Evolutionary conservation across 306 rosid species (phyloP), one percentile per base, ranked within the genome.

Genomic region (Heteromeles arbutifolia): DNA sequence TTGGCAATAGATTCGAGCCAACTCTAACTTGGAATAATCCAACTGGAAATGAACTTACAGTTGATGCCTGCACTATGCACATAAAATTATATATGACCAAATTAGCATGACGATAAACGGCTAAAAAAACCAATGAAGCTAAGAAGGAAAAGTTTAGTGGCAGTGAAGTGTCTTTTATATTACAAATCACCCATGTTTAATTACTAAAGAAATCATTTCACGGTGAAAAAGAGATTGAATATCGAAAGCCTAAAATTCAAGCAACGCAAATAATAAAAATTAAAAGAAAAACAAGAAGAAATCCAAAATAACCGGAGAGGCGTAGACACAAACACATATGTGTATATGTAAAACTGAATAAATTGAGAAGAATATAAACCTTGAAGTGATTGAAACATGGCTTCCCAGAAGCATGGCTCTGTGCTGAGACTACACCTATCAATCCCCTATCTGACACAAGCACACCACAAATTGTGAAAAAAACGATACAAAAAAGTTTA

Each of bases 41-140:
- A 74, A 84, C 75, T 32, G 89, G 91, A 77, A 84, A 87, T 67
- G 88, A 84, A 81, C 92, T 86, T 26, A 82, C 68, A 84, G 82
- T 79, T 21, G 96, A 82, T 70, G 90, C 82, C 97, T 92, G 81
- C 13, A 59, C 12, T 19, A 80, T 79, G 65, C 80, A 64, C 39
- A 73, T 19, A 83, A 76, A 63, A 70, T 73, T 31, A 75, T 7
- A 74, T 21, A 25, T 72, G 69, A 39, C 53, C 31, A 76, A 73
- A 62, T 88, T 75, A 83, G 83, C 61, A 62, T 58, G 69, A 74
- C 56, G 43, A 70, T 65, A 59, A 73, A 77, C 43, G 18, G n/a
- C 29, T 19, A 21, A 41, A 32, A 32, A 41, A 84, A 43, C 29
- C 29, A 32, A 21, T 9, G 48, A 74, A 52, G 22, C 56, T 13